Base-by-base conservation (phyloP, 169 alveolate genomes). In the Cyclospora cayetanensis region DNA sequence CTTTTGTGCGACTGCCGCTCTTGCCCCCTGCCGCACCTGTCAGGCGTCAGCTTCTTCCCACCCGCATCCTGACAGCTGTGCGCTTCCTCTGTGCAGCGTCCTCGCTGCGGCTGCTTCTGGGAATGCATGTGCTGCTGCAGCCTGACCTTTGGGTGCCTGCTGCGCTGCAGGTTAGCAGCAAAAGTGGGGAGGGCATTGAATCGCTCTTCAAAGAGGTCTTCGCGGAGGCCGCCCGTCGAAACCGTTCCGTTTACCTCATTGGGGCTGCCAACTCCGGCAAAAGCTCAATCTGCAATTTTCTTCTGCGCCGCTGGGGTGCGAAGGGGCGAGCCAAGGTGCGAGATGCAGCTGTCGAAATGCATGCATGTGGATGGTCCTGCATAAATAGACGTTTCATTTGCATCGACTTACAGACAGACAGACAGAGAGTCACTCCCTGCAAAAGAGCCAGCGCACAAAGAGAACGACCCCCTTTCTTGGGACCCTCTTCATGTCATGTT, bases 111-210 rank as follows among this genome's bases (percentile, higher is more conserved):
- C 72, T 55, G 70, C 70, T n/a, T n/a, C n/a, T n/a, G n/a, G n/a
- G n/a, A n/a, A n/a, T n/a, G n/a, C n/a, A n/a, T n/a, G n/a, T n/a
- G n/a, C n/a, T n/a, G n/a, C n/a, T n/a, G n/a, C n/a, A n/a, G n/a
- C n/a, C n/a, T n/a, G n/a, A n/a, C n/a, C n/a, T n/a, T n/a, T n/a
- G n/a, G n/a, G n/a, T n/a, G n/a, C n/a, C n/a, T 55, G 70, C 70
- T 60, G 72, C n/a, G 72, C 72, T 60, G 72, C 72, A 60, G 72
- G 29, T 60, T 7, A 60, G 72, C 29, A 60, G 35, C 20, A 60
- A 60, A n/a, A 60, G 37, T 20, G 72, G 72, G 72, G 31, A n/a
- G 11, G 72, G 72, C 37, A 0, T 60, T 12, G 72, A 60, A 15
- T 25, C 35, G 7, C 31, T 60, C 0, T 60, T 60, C 25, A n/a